A percentile compares a stretch with the other conserved stretches of the same genome.
phyloP scores from a whole-genome alignment of 2,329 filamentous ascomycete species.

The Phoma sp. region DNA sequence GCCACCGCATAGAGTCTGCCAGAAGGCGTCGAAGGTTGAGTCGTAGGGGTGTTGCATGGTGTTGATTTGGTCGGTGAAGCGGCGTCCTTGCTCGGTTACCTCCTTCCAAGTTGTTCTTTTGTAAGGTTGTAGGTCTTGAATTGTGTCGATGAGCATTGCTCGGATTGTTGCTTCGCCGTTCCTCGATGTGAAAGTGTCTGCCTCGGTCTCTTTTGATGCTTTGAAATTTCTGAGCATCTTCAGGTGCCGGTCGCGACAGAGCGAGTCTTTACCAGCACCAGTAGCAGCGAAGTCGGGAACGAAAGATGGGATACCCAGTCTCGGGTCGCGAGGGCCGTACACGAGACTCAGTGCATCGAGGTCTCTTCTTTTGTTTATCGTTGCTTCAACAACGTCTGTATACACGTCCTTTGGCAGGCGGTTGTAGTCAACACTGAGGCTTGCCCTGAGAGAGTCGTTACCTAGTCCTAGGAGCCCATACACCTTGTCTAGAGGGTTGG shows the following conservation, averaged over 20 bases:
- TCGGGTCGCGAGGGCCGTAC: background rate
- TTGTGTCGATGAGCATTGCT: background rate
- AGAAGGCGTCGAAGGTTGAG: background rate
- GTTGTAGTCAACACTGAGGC: background rate
- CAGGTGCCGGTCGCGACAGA: background rate
- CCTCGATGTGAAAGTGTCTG: background rate
- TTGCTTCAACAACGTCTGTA: background rate
- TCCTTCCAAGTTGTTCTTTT: background rate
- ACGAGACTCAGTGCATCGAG: background rate
- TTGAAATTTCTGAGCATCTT: background rate
- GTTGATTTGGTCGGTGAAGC: background rate
- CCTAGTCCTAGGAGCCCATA: background rate
- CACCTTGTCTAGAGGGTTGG: conserved; percentile 1
- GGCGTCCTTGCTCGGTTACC: background rate
- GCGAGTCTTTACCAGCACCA: background rate
- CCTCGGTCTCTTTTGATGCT: background rate
- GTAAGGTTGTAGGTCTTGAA: background rate
- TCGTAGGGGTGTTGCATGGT: background rate
- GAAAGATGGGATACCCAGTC: background rate
- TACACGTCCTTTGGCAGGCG: background rate
- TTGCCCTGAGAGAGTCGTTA: background rate
- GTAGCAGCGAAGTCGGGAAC: background rate
- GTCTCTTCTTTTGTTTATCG: background rate
- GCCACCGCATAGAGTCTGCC: background rate
- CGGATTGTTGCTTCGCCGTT: background rate